These are phyloP conservation scores for Macrolepiota fuliginosa DNA, from an alignment of 768 basidiomycete species.

Conservation along the genomic window DNA sequence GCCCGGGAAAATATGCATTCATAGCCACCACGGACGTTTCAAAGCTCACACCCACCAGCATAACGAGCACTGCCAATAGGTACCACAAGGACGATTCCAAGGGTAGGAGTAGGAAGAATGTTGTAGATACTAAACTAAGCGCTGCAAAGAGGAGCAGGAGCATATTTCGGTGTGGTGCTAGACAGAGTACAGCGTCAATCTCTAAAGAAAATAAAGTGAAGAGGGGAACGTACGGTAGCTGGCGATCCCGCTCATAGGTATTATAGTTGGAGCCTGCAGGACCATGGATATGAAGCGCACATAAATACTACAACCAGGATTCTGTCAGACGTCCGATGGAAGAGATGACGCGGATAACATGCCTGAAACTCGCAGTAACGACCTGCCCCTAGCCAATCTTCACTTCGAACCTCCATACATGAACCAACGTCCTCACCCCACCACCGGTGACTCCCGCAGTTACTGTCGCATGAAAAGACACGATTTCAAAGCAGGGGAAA, in stretches of 20 bases:
- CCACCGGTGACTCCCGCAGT: neutral
- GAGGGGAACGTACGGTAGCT: constrained; percentile 70
- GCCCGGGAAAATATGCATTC: constrained; percentile 79
- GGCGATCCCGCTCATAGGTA: constrained; percentile 90
- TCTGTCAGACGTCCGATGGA: neutral
- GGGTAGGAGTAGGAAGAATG: too few species aligned
- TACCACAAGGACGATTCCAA: constrained; percentile 69
- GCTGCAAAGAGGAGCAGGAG: too few species aligned
- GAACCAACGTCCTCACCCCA: constrained; percentile 10
- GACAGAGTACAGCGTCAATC: constrained; percentile 7
- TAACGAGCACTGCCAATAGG: constrained; percentile 64
- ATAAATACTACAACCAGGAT: constrained; percentile 58
- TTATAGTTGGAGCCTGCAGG: constrained; percentile 89
- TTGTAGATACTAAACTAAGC: too few species aligned
- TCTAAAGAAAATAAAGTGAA: neutral
- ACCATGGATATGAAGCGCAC: constrained; percentile 86
- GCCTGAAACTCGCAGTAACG: constrained; percentile 93
- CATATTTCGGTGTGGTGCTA: constrained; percentile 69
- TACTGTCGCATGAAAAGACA: constrained; percentile 10
- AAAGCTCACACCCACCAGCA: constrained; percentile 82
- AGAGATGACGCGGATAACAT: constrained; percentile 15
- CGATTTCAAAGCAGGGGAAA: too few species aligned
- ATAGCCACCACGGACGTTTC: constrained; percentile 81
- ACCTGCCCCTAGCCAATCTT: constrained; percentile 83
- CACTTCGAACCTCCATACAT: constrained; percentile 70